Evolutionary conservation across 2,329 filamentous ascomycete species (phyloP).

Genomic region (Dothidotthia symphoricarpi): DNA sequence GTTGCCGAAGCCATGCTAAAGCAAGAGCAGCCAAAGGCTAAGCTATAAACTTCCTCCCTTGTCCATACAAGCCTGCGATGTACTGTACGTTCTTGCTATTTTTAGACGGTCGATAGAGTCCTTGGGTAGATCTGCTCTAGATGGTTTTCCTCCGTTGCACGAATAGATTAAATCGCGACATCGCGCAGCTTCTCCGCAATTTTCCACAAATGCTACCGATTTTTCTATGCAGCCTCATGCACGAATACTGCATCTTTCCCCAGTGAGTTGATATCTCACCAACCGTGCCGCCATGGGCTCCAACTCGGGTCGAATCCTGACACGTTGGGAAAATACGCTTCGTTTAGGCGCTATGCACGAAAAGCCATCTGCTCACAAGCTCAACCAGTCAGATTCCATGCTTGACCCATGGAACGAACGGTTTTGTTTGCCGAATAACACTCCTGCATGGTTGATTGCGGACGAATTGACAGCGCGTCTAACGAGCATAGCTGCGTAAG

Average conservation of each 20-base stretch:
- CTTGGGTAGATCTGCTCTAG: slow-evolving; percentile 6
- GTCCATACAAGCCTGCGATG: slow-evolving; percentile 7
- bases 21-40: slow-evolving; percentile 57
- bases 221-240: neutral
- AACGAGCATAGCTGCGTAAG: slow-evolving; percentile 11
- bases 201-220: neutral
- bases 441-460: slow-evolving; percentile 9
- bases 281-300: neutral
- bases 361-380: too few relatives aligned
- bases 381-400: too few relatives aligned
- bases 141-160: slow-evolving; percentile 7
- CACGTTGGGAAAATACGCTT: too few relatives aligned
- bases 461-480: slow-evolving; percentile 8
- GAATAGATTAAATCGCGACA: slow-evolving; percentile 9
- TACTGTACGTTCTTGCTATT: slow-evolving; percentile 4
- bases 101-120: slow-evolving; percentile 2
- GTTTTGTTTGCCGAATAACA: slow-evolving; percentile 5
- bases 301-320: too few relatives aligned
- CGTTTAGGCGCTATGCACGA: too few relatives aligned
- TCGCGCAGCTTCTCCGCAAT: slow-evolving; percentile 4
- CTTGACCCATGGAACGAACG: slow-evolving; percentile 4
- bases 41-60: slow-evolving; percentile 45
- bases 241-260: too few relatives aligned
- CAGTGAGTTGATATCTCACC: slow-evolving; percentile 1
- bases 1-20: slow-evolving; percentile 85